phyloP scores from a whole-genome alignment of 2,329 filamentous ascomycete genomes.

The Aschersonia sp. region DNA sequence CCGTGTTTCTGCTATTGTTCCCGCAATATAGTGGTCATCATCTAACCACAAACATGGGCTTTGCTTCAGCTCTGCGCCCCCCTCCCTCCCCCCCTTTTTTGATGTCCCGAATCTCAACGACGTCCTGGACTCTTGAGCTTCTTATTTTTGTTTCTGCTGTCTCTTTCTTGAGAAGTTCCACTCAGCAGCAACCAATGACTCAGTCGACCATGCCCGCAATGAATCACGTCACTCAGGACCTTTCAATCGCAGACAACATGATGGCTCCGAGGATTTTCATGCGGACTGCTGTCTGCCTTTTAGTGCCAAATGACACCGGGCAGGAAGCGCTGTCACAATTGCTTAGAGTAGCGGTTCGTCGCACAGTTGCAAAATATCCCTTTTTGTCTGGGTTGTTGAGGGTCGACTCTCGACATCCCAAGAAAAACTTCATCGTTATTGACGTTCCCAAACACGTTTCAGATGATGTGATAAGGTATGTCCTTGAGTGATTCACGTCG shows the following conservation, averaged over 20 bases:
- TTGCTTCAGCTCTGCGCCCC: neutral
- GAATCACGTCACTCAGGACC: neutral
- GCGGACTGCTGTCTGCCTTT: neutral
- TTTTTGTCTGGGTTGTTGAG: neutral
- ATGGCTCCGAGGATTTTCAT: neutral
- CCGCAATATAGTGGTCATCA: neutral
- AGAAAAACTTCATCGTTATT: neutral
- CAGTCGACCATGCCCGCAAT: neutral
- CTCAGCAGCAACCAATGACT: neutral
- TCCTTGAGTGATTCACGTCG: neutral
- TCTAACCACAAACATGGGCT: neutral
- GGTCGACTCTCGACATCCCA: neutral
- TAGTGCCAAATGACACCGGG: neutral
- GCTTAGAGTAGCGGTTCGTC: neutral
- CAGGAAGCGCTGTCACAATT: neutral
- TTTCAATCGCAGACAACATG: neutral
- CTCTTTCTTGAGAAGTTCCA: neutral
- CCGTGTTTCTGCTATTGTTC: neutral
- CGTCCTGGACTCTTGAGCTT: neutral
- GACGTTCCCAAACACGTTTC: neutral
- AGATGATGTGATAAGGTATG: neutral
- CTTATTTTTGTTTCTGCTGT: neutral
- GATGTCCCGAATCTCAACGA: neutral
- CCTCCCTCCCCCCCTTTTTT: neutral
- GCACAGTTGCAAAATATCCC: neutral